Percentiles rank a stretch among this genome's conserved stretches.
Conservation (phyloP, 768 basidiomycete genomes). For the Suillus cothurnatus region DNA sequence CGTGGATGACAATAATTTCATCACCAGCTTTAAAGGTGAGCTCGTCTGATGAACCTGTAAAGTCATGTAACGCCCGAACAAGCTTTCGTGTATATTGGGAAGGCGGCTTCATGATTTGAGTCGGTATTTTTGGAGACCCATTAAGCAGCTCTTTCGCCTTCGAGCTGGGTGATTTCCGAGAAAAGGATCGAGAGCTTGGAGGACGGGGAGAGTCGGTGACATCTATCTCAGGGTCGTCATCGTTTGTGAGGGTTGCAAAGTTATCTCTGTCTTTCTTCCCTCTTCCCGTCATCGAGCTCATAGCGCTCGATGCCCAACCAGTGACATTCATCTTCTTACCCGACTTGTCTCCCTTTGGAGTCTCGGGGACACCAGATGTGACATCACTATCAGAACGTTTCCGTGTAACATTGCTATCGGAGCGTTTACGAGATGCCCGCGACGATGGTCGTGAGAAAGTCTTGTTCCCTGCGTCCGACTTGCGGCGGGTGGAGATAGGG, state of each 20-base stretch:
- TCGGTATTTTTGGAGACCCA: constrained; percentile 30
- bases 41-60: constrained; percentile 75
- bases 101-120: constrained; percentile 52
- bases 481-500: constrained; percentile 35
- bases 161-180: constrained; percentile 30
- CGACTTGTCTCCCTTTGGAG: constrained; percentile 38
- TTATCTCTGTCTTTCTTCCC: constrained; percentile 61
- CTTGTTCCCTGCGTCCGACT: constrained; percentile 43
- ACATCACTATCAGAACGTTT: constrained; percentile 63
- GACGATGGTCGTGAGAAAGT: constrained; percentile 57
- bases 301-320: constrained; percentile 67
- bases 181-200: constrained; percentile 38
- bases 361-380: constrained; percentile 39
- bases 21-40: constrained; percentile 74
- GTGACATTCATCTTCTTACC: constrained; percentile 41
- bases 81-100: constrained; percentile 52
- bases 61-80: constrained; percentile 76
- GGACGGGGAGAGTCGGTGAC: constrained; percentile 32
- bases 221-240: constrained; percentile 24
- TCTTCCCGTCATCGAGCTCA: constrained; percentile 59
- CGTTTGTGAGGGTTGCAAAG: constrained; percentile 58
- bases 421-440: constrained; percentile 63
- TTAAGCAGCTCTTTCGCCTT: constrained; percentile 24
- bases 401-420: constrained; percentile 58
- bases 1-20: constrained; percentile 73